These are phyloP conservation scores for Ogataea nonfermentans DNA, from an alignment of 805 yeast species.

Conservation along the genomic window DNA sequence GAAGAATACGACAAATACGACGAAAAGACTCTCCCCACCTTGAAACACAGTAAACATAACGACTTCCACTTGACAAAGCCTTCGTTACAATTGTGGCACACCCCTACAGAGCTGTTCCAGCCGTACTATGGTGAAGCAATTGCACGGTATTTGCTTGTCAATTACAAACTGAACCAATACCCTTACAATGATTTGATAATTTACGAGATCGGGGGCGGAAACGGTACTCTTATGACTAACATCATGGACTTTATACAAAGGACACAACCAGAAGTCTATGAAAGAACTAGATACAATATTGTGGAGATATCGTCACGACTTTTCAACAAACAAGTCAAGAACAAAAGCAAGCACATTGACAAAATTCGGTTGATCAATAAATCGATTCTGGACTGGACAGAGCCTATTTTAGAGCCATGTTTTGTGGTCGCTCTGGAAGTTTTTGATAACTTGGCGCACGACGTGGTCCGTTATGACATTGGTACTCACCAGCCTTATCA, in stretches of 20 bases:
- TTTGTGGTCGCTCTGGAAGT: conserved; percentile 80
- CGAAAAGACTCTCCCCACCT: conserved; percentile 23
- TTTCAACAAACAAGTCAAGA: conserved; percentile 52
- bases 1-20: conserved; percentile 57
- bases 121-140: conserved; percentile 85
- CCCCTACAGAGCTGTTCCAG: conserved; percentile 82
- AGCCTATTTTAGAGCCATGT: conserved; percentile 59
- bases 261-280: conserved; percentile 71
- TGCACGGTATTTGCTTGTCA: conserved; percentile 73
- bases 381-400: conserved; percentile 75
- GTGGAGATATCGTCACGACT: conserved; percentile 68
- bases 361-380: conserved; percentile 67
- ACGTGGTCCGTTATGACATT: conserved; percentile 72
- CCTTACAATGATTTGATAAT: conserved; percentile 72
- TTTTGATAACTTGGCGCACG: conserved; percentile 82
- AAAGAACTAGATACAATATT: conserved; percentile 62
- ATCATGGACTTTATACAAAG: conserved; percentile 61
- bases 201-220: conserved; percentile 90
- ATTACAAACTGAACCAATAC: conserved; percentile 63
- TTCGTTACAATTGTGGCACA: conserved; percentile 78
- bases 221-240: conserved; percentile 80
- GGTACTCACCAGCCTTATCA: conserved; percentile 65
- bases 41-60: conserved; percentile 21
- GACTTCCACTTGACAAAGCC: conserved; percentile 32
- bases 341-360: conserved; percentile 40